A percentile compares a stretch with the other conserved stretches of the same genome.
Evolutionary conservation across 1,284 basidiomycete species (phyloP).

Genomic region (Boletus holoroseus): DNA sequence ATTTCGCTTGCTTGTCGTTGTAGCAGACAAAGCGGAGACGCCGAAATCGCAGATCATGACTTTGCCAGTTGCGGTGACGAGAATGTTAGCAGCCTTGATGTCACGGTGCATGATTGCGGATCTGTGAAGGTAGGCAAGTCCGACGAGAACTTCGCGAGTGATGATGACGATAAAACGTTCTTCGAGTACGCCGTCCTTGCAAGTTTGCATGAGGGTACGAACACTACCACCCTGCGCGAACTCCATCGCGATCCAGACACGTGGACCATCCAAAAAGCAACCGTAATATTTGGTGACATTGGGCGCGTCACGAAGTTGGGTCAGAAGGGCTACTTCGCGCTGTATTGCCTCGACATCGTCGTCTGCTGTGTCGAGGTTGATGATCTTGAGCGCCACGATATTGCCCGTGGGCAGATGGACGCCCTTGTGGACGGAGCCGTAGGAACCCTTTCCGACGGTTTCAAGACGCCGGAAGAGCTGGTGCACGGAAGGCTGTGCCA

Average conservation of each 20-base stretch:
- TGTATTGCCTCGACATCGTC: slow-evolving; percentile 98
- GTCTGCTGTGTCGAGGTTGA: slow-evolving; percentile 95
- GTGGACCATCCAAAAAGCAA: slow-evolving; percentile 89
- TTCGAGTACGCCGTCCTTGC: slow-evolving; percentile 77
- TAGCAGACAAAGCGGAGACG: slow-evolving; percentile 88
- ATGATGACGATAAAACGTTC: slow-evolving; percentile 89
- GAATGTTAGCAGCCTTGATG: slow-evolving; percentile 94
- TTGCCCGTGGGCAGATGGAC: slow-evolving; percentile 78
- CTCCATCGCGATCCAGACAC: slow-evolving; percentile 99
- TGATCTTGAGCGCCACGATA: slow-evolving; percentile 94
- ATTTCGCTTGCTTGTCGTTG: slow-evolving; percentile 83
- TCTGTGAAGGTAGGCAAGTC: slow-evolving; percentile 85
- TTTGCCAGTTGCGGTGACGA: slow-evolving; percentile 81
- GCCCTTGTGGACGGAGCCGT: slow-evolving; percentile 95
- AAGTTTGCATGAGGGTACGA: slow-evolving; percentile 81
- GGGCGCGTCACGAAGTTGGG: slow-evolving; percentile 80
- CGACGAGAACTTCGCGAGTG: slow-evolving; percentile 83
- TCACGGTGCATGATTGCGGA: slow-evolving; percentile 95
- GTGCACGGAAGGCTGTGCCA: slow-evolving; percentile 49
- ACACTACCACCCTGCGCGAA: slow-evolving; percentile 95
- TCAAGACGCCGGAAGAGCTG: slow-evolving; percentile 65
- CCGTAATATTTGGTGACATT: slow-evolving; percentile 97
- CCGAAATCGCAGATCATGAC: slow-evolving; percentile 97
- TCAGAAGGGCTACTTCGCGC: slow-evolving; percentile 89
- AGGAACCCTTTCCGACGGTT: slow-evolving; percentile 88